Evolutionary conservation across 78 protist species (phyloP), one percentile per base, ranked within the genome.

Genomic region (Cavenderia fasciculata): DNA sequence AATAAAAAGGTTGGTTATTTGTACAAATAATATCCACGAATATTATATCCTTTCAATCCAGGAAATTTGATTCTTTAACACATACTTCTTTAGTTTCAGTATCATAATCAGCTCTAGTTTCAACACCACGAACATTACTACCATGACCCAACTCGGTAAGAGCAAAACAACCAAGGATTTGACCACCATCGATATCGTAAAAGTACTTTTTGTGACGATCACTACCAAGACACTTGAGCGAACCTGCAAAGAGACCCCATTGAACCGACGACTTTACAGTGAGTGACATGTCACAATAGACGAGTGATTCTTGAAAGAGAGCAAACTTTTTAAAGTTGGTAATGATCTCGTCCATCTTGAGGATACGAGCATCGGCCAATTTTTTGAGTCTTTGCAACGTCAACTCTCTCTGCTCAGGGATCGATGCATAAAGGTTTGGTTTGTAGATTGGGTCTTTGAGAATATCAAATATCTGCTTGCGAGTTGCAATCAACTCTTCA

Each of bases 101-200:
- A 69, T 82, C 90, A 31, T 74, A 94, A 43, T 59, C 82, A 4
- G 97, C 97, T 0, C 38, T 16, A 12, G 97, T 96, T 43, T 94
- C 87, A 19, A 92, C 73, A 27, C 87, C 96, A 29, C 91, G 70
- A 2, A 94, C 95, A 78, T 94, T 86, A 31, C 93, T 76, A 59
- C 86, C 93, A 63, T 87, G 87, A 10, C 71, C 85, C 34, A 87
- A 40, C 31, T 87, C 93, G 1, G 93, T 87, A 1, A 87, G 25
- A 10, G 86, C 93, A 47, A 87, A 87, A 51, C 93, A 87, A 51
- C 93, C 93, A 18, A 34, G 46, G 44, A 82, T 82, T 19, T 65
- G 27, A 18, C 27, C 14, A 4, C 25, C 51, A 57, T 82, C 90
- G 19, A 68, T 68, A 12, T 36, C 72, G 2, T 40, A 12, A 8